phyloP scores from a whole-genome alignment of 139 green algal genomes.

The Chlamydomonas applanata region DNA sequence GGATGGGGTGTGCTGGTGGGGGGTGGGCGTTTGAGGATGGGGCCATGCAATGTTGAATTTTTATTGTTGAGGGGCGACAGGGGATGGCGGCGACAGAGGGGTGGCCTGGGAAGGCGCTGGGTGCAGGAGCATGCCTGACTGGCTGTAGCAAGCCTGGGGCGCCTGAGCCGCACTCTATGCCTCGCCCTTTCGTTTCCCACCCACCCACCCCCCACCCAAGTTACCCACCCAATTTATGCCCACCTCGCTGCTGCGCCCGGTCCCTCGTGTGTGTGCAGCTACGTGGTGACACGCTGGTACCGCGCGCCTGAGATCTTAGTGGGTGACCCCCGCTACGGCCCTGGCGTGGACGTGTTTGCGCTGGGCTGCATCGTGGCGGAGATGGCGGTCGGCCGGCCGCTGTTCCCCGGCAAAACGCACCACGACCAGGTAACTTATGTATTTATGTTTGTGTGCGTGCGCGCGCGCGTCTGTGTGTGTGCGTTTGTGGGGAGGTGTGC shows the following conservation, averaged over 20 bases:
- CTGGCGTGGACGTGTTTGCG: slow-evolving; percentile 71
- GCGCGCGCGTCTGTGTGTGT: no score
- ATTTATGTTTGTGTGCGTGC: no score
- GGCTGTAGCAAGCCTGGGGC: no score
- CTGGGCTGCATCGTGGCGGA: slow-evolving; percentile 75
- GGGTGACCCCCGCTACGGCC: slow-evolving; percentile 56
- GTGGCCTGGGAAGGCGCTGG: no score
- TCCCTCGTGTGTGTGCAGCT: slow-evolving; percentile 44
- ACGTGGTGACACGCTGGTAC: slow-evolving; percentile 86
- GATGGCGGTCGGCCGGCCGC: slow-evolving; percentile 58
- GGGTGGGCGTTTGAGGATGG: no score
- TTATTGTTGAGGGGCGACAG: no score
- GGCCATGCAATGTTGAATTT: no score
- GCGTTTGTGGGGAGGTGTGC: no score
- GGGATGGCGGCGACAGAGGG: no score
- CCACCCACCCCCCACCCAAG: not conserved
- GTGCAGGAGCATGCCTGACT: no score
- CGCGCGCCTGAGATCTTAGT: slow-evolving; percentile 79
- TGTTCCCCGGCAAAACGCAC: slow-evolving; percentile 78
- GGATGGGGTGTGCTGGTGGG: no score
- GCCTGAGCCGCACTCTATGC: not conserved
- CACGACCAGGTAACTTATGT: slow-evolving; percentile 68
- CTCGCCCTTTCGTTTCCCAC: not conserved
- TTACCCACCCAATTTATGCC: no score
- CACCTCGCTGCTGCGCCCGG: not conserved